Percentiles rank a stretch among this genome's conserved stretches.
Evolutionary conservation across 2,329 filamentous ascomycete genomes (phyloP).

Genomic region (Sporothrix mexicana): DNA sequence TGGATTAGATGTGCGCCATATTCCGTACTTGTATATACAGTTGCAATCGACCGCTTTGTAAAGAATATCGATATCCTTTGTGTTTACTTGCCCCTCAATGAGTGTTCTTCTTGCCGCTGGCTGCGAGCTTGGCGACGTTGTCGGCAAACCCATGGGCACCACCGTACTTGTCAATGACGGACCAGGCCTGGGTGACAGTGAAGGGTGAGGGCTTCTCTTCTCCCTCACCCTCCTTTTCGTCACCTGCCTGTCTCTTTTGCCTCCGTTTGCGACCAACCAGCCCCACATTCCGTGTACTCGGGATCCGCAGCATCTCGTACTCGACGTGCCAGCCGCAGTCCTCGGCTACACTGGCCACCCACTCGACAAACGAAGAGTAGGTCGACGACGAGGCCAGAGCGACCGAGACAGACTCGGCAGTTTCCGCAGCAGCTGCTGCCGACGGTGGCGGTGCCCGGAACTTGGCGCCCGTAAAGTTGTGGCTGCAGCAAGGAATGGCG

Average conservation of each 20-base stretch:
- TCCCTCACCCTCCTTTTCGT: conserved; percentile 29
- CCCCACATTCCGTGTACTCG: conserved; percentile 85
- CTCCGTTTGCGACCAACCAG: conserved; percentile 68
- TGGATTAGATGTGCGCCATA: conserved; percentile 47
- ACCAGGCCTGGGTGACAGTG: conserved; percentile 37
- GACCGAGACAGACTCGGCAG: conserved; percentile 57
- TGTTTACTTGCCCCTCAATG: conserved; percentile 14
- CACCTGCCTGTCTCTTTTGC: conserved; percentile 32
- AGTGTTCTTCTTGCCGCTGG: conserved; percentile 29
- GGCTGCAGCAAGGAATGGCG: conserved; percentile 93
- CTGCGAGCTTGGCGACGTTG: conserved; percentile 47
- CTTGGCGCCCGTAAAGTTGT: conserved; percentile 75
- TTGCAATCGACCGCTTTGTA: neutral
- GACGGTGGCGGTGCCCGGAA: conserved; percentile 69
- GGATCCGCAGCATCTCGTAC: conserved; percentile 86
- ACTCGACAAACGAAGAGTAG: conserved; percentile 83
- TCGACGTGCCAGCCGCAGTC: conserved; percentile 79
- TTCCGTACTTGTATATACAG: conserved; percentile 4
- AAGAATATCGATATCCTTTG: neutral
- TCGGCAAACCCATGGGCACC: conserved; percentile 63
- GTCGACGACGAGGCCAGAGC: conserved; percentile 63
- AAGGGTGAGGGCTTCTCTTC: conserved; percentile 45
- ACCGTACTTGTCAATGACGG: conserved; percentile 58
- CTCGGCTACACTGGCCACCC: conserved; percentile 71
- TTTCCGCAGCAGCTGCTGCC: conserved; percentile 54